Evolutionary conservation across 2,329 filamentous ascomycete species (phyloP).

Genomic region (Trichoderma brevicompactum): DNA sequence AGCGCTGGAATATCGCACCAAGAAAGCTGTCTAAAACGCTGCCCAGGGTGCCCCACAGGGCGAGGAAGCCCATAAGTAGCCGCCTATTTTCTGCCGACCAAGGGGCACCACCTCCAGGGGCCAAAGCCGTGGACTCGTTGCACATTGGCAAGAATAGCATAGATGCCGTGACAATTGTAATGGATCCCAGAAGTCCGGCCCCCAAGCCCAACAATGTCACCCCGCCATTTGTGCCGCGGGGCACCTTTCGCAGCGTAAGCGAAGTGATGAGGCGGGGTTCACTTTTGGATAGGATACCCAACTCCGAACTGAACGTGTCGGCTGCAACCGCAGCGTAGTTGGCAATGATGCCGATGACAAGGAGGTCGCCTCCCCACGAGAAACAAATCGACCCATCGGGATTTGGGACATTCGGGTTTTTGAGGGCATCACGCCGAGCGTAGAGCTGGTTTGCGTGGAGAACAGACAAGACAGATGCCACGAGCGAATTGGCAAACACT

Average conservation of each 20-base stretch:
- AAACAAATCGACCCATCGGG: conserved; percentile 57
- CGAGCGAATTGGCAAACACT: conserved; percentile 84
- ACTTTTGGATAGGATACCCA: conserved; percentile 82
- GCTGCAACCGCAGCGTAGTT: conserved; percentile 92
- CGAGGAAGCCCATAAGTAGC: conserved; percentile 61
- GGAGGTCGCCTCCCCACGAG: conserved; percentile 64
- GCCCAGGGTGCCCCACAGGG: conserved; percentile 74
- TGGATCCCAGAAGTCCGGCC: conserved; percentile 75
- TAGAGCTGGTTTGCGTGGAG: conserved; percentile 65
- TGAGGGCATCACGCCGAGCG: conserved; percentile 49
- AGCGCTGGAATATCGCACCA: conserved; percentile 82
- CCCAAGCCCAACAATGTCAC: conserved; percentile 75
- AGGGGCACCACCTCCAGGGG: conserved; percentile 49
- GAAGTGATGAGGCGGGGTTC: conserved; percentile 86
- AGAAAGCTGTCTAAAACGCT: conserved; percentile 87
- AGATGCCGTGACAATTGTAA: conserved; percentile 69
- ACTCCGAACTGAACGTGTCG: conserved; percentile 93
- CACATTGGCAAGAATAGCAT: conserved; percentile 73
- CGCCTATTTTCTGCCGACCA: conserved; percentile 56
- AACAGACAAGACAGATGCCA: conserved; percentile 68
- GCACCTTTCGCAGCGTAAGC: conserved; percentile 73
- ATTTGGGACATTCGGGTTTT: conserved; percentile 39
- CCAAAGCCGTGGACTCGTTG: conserved; percentile 44
- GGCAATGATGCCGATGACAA: conserved; percentile 68
- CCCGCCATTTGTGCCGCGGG: conserved; percentile 91